These are phyloP conservation scores for Neonectria hederae DNA, from an alignment of 2,329 filamentous ascomycete genomes.

Conservation along the genomic window DNA sequence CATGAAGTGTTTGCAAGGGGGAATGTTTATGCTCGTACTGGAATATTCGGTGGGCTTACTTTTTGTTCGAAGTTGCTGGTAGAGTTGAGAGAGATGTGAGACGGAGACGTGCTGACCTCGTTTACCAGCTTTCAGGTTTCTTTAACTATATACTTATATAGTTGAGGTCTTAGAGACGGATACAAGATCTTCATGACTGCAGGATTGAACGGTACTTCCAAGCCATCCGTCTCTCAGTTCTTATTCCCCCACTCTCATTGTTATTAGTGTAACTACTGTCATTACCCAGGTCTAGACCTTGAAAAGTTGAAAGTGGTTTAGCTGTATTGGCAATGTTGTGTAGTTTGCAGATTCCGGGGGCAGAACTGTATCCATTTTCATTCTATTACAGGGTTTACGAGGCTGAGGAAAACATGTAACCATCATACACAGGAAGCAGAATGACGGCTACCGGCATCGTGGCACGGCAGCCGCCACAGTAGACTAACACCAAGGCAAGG, in stretches of 20 bases:
- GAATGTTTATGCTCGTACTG: background rate
- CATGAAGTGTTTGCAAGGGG: background rate
- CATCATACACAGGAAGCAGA: background rate
- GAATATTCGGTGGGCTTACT: background rate
- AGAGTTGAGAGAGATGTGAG: background rate
- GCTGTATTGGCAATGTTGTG: background rate
- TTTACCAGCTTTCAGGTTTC: no score
- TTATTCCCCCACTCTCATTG: background rate
- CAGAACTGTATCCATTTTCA: background rate
- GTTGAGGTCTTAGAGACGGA: no score
- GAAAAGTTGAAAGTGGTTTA: background rate
- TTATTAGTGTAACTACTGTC: background rate
- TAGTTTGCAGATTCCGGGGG: background rate
- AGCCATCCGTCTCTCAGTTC: background rate
- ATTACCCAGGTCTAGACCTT: background rate
- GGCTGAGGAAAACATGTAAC: background rate
- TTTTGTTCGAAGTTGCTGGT: background rate
- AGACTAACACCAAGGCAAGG: background rate
- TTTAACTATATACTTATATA: no score
- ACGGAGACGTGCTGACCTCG: no score
- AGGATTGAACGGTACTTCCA: background rate
- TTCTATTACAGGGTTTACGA: slow-evolving; percentile 7
- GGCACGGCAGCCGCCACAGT: background rate
- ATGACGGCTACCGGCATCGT: background rate
- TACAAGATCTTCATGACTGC: background rate